Percentiles rank a stretch among this genome's conserved stretches.
Conservation (phyloP, 805 yeast genomes). For the Pichia rugopelliculosa region DNA sequence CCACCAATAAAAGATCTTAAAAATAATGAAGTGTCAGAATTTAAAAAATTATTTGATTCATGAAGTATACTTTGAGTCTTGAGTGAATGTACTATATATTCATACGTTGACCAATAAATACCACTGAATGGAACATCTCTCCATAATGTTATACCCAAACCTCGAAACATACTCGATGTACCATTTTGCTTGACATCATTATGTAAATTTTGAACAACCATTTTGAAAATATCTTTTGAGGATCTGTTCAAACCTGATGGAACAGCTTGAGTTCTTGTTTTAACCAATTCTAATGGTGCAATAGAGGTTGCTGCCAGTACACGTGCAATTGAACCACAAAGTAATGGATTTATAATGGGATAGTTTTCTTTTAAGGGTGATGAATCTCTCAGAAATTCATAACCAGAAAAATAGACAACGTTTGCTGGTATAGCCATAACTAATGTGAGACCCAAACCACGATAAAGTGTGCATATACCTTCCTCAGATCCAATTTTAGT, state of each 20-base stretch:
- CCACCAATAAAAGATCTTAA: constrained; percentile 71
- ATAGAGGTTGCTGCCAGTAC: constrained; percentile 75
- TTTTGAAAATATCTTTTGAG: constrained; percentile 38
- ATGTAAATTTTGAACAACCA: constrained; percentile 27
- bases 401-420: constrained; percentile 89
- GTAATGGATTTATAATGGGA: constrained; percentile 54
- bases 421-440: constrained; percentile 90
- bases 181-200: constrained; percentile 52
- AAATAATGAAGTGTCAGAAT: constrained; percentile 28
- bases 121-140: constrained; percentile 97
- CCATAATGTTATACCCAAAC: constrained; percentile 84
- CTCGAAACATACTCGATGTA: constrained; percentile 62
- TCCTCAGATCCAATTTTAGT: constrained; percentile 58
- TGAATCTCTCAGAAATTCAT: constrained; percentile 76
- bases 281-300: constrained; percentile 80
- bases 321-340: constrained; percentile 84
- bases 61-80: constrained; percentile 20
- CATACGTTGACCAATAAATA: constrained; percentile 88
- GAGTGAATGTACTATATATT: constrained; percentile 33
- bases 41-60: constrained; percentile 6
- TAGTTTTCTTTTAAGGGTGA: constrained; percentile 41
- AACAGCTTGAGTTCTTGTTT: constrained; percentile 86
- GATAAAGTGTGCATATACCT: constrained; percentile 74
- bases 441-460: constrained; percentile 78
- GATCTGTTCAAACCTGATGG: constrained; percentile 35